These are phyloP conservation scores for Linum tenue DNA, from an alignment of 345 rosid genomes.

Conservation along the genomic window DNA sequence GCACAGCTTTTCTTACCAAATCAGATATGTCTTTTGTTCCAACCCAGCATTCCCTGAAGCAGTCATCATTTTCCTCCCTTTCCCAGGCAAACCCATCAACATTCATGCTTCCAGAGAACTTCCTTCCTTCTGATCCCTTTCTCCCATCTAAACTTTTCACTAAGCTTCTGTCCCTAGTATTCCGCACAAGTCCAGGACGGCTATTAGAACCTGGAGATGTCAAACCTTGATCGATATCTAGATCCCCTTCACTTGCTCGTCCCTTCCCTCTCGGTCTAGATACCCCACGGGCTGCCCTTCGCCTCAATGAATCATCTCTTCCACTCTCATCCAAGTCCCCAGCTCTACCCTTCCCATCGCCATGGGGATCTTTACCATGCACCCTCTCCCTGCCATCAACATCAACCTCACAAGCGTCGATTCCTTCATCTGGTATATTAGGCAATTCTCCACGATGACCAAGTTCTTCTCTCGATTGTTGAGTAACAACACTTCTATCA, in stretches of 20 bases:
- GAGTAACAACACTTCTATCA: slow-evolving; percentile 29
- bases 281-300: slow-evolving; percentile 45
- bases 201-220: slow-evolving; percentile 59
- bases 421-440: slow-evolving; percentile 36
- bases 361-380: slow-evolving; percentile 26
- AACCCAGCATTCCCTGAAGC: slow-evolving; percentile 66
- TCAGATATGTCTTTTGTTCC: slow-evolving; percentile 73
- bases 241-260: slow-evolving; percentile 45
- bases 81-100: slow-evolving; percentile 38
- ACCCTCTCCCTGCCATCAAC: slow-evolving; percentile 45
- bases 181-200: slow-evolving; percentile 38
- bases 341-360: slow-evolving; percentile 43
- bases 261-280: slow-evolving; percentile 66
- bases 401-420: slow-evolving; percentile 27
- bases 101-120: slow-evolving; percentile 28
- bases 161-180: slow-evolving; percentile 41
- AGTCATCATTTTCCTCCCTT: slow-evolving; percentile 65
- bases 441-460: slow-evolving; percentile 30
- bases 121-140: slow-evolving; percentile 44
- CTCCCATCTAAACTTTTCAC: slow-evolving; percentile 41
- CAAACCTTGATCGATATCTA: slow-evolving; percentile 49
- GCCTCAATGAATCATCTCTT: slow-evolving; percentile 68
- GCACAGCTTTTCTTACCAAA: slow-evolving; percentile 71
- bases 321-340: slow-evolving; percentile 58
- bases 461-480: slow-evolving; percentile 25